Base-by-base conservation (phyloP, 192 early-diverging fungal genomes). In the Fimicolochytrium jonesii region DNA sequence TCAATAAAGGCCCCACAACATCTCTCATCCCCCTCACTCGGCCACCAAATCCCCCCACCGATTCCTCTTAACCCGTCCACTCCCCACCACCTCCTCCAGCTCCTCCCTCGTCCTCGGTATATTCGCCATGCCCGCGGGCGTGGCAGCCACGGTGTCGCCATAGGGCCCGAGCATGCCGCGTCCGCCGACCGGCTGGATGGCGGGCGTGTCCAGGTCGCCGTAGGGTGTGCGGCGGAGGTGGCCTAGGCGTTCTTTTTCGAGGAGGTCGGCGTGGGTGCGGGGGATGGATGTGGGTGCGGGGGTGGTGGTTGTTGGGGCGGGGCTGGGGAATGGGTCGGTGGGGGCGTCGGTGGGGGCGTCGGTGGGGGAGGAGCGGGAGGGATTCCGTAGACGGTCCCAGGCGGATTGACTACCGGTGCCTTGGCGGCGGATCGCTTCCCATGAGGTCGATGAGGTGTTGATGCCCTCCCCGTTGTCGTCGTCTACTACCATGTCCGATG, bases 71-170 rank as follows among this genome's bases (percentile, higher is more conserved):
- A 67, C 47, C 3, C 48, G 9, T 5, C 46, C 37, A 4, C 48
- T 35, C 23, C 51, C 32, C 15, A 67, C 17, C 7, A 34, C 17
- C 4, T 44, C 47, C 41, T 67, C 66, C 57, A 67, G 28, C 13
- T 59, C 66, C 50, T 67, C 66, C 35, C 66, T n/a, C 23, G 66
- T 67, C 28, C 66, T 41, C 22, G 66, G 66, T 13, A 67, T 64
- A 45, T 29, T 20, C 25, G 52, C 41, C 28, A n/a, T 55, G 37
- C 62, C 62, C 13, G 62, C 62, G 17, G 51, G 50, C 17, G 62
- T 64, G 2, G 62, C 62, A 6, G 62, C 62, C 4, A 64, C 62
- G 23, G 62, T 55, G 31, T 64, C 62, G 7, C 62, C 62, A 26
- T 64, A 56, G 6, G 62, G 62, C 3, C 62, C 62, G 34, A 64